These are phyloP conservation scores for Termitomyces sp. DNA, from an alignment of 768 basidiomycete species.

Conservation along the genomic window DNA sequence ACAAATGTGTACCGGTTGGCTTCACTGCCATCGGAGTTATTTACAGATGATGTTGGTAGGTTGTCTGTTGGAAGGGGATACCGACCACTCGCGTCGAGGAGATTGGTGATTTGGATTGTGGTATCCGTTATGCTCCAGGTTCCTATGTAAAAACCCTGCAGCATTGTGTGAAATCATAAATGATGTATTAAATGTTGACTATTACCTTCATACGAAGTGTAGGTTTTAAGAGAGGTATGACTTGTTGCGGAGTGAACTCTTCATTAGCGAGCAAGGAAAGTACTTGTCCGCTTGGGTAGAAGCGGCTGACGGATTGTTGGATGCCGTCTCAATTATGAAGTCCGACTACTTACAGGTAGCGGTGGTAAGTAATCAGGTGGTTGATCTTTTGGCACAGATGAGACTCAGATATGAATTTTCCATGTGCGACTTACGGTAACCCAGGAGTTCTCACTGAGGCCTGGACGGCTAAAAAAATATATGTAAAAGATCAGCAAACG, in stretches of 20 bases:
- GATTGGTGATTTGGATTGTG: constrained; percentile 57
- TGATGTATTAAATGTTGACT: background rate
- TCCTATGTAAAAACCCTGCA: constrained; percentile 69
- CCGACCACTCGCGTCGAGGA: constrained; percentile 53
- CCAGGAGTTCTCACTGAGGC: constrained; percentile 84
- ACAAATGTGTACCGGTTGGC: constrained; percentile 60
- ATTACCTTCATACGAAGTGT: constrained; percentile 74
- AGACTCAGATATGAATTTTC: constrained; percentile 5
- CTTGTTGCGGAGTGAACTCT: constrained; percentile 61
- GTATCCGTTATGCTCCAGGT: constrained; percentile 68
- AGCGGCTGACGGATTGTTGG: constrained; percentile 51
- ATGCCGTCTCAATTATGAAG: background rate
- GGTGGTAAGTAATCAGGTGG: constrained; percentile 90
- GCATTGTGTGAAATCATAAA: background rate
- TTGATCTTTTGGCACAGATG: constrained; percentile 47
- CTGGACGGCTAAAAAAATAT: constrained; percentile 24
- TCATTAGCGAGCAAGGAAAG: constrained; percentile 85
- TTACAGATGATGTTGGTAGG: background rate
- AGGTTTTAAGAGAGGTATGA: constrained; percentile 76
- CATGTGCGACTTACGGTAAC: constrained; percentile 57
- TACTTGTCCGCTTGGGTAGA: constrained; percentile 84
- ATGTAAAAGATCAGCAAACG: background rate
- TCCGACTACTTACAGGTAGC: constrained; percentile 64
- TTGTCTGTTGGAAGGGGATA: constrained; percentile 25
- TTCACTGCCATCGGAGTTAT: constrained; percentile 13